Evolutionary conservation across 1,284 basidiomycete genomes (phyloP), one percentile per base, ranked within the genome.

Genomic region (Moesziomyces sp.): DNA sequence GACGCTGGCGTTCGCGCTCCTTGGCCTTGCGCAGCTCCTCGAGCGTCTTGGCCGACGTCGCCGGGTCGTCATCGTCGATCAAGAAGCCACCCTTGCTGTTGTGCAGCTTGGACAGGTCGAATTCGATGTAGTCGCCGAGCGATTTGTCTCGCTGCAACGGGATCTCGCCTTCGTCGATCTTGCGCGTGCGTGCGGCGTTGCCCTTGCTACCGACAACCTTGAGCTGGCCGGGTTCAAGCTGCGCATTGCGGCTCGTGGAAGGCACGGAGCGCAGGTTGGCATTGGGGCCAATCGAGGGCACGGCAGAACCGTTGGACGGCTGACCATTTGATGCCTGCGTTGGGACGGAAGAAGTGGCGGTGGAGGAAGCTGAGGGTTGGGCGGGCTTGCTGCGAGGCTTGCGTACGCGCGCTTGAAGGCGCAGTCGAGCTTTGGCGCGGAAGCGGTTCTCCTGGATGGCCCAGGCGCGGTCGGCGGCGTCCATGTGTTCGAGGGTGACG

Each of bases 91-190:
- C 82, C 55, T 83, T 82, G 46, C 76, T 76, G 56, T 83, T 83
- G 55, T 80, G 77, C 19, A 83, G 56, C 43, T 78, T 76, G 51
- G 72, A 76, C n/a, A 83, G 65, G 47, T 83, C 82, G 48, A 80
- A 83, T 58, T 83, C 82, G 58, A 83, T 83, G 56, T 83, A 83
- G 68, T 83, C 71, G 24, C 82, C 82, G 34, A 83, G 73, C 1
- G 64, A 52, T 52, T 80, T 78, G 55, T 83, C 79, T 14, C 79
- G 62, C 40, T 77, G 80, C 8, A 81, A 46, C 2, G 76, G 74
- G 3, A 65, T 65, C 52, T 76, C 72, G 24, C 61, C 61, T 8
- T 77, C 65, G 46, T 69, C 62, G 2, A 23, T 16, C 38, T 52
- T 58, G 35, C 65, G 64, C 26, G 61, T 58, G 46, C 62, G 59